These are phyloP conservation scores for Mortierella sp. DNA, from an alignment of 371 early-diverging fungal genomes.

Conservation along the genomic window DNA sequence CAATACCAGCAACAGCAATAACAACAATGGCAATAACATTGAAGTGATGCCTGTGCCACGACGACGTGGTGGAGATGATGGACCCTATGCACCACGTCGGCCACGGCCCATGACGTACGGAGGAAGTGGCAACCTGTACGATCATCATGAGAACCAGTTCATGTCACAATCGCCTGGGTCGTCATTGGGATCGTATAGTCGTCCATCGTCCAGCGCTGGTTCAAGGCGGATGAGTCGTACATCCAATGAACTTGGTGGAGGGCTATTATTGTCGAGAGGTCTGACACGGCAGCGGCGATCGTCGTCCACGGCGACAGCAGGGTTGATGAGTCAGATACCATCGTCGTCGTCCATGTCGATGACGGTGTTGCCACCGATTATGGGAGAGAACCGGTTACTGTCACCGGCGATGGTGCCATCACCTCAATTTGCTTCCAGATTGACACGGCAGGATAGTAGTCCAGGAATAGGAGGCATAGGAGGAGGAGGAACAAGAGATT, in stretches of 20 bases:
- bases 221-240: conserved; percentile 37
- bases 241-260: conserved; percentile 31
- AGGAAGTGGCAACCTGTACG: conserved; percentile 46
- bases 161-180: conserved; percentile 37
- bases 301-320: conserved; percentile 35
- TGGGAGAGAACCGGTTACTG: conserved; percentile 30
- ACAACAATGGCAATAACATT: conserved; percentile 4
- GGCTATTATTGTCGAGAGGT: conserved; percentile 31
- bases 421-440: conserved; percentile 23
- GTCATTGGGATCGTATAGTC: conserved; percentile 25
- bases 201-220: conserved; percentile 19
- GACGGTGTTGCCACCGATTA: conserved; percentile 40
- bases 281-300: conserved; percentile 41
- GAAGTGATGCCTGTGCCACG: conserved; percentile 36
- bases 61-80: conserved; percentile 32
- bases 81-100: conserved; percentile 35
- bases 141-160: conserved; percentile 47
- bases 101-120: conserved; percentile 49
- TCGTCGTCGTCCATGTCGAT: conserved; percentile 19
- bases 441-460: conserved; percentile 37
- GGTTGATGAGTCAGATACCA: conserved; percentile 16
- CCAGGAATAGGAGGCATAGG: background rate
- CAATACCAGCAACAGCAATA: background rate
- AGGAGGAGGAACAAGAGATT: conserved; percentile 17
- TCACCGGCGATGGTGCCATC: conserved; percentile 39